Percentiles rank a stretch among this genome's conserved stretches.
Evolutionary conservation across 2,329 filamentous ascomycete species (phyloP).

Genomic region (Lasiodiplodia gonubiensis): DNA sequence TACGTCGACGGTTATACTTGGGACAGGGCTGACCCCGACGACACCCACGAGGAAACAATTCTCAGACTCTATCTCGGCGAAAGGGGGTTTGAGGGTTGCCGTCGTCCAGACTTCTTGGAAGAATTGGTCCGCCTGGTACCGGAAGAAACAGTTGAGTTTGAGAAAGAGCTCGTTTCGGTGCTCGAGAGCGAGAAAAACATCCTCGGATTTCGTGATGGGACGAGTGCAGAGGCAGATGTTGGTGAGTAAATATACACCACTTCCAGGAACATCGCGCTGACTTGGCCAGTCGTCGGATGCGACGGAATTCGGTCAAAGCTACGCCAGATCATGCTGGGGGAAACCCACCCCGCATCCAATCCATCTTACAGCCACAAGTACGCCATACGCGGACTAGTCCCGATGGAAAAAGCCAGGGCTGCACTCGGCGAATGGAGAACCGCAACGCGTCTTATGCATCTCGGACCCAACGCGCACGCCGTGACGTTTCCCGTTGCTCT

Average conservation of each 20-base stretch:
- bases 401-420: slow-evolving; percentile 10
- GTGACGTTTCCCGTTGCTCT: slow-evolving; percentile 33
- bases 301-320: slow-evolving; percentile 18
- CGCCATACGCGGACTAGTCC: slow-evolving; percentile 15
- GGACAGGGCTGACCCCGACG: background rate
- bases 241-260: slow-evolving; percentile 28
- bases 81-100: slow-evolving; percentile 31
- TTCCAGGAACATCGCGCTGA: background rate
- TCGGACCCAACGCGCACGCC: slow-evolving; percentile 21
- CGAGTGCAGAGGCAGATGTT: slow-evolving; percentile 37
- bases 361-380: slow-evolving; percentile 27
- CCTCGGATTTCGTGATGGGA: slow-evolving; percentile 45
- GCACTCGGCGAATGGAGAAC: slow-evolving; percentile 13
- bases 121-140: slow-evolving; percentile 30
- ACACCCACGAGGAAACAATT: slow-evolving; percentile 31
- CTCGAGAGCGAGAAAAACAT: slow-evolving; percentile 32
- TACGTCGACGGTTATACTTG: slow-evolving; percentile 29
- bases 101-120: slow-evolving; percentile 29
- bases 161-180: slow-evolving; percentile 28
- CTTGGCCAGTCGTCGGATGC: slow-evolving; percentile 25
- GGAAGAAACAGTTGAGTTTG: slow-evolving; percentile 23
- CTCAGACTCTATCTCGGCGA: slow-evolving; percentile 31
- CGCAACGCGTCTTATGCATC: background rate
- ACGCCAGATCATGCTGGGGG: slow-evolving; percentile 16
- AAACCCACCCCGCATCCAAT: background rate